Evolutionary conservation across 1,284 basidiomycete genomes (phyloP).

Genomic region (Ceratobasidium sp.): DNA sequence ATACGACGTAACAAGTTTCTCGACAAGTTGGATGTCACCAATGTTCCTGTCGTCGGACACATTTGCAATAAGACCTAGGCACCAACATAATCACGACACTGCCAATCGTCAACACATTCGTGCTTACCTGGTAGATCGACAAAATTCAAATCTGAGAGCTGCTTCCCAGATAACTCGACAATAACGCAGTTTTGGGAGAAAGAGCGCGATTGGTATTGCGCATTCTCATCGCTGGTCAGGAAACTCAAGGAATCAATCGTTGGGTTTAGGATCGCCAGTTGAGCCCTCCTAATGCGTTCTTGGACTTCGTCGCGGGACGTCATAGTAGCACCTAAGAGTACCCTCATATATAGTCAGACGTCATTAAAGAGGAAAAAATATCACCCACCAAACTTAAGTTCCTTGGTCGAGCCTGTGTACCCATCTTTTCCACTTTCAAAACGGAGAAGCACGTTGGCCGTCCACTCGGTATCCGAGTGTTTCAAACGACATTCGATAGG

Average conservation of each 20-base stretch:
- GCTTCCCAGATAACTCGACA: constrained; percentile 73
- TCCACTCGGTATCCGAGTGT: constrained; percentile 46
- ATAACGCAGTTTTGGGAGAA: constrained; percentile 76
- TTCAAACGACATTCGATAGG: constrained; percentile 50
- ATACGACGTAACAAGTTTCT: constrained; percentile 68
- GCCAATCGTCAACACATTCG: too few species aligned
- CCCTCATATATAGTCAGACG: constrained; percentile 33
- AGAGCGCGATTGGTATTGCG: constrained; percentile 53
- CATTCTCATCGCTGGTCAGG: constrained; percentile 57
- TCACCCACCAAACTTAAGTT: constrained; percentile 26
- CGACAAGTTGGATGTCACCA: constrained; percentile 73
- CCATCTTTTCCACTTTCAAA: constrained; percentile 53
- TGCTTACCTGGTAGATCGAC: constrained; percentile 72
- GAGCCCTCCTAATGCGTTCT: constrained; percentile 63
- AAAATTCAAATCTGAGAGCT: constrained; percentile 78
- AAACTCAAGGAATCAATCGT: constrained; percentile 57
- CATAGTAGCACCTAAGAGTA: constrained; percentile 49
- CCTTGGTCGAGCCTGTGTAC: constrained; percentile 27
- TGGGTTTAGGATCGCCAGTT: constrained; percentile 78
- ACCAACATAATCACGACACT: neutral
- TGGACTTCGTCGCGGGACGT: constrained; percentile 48
- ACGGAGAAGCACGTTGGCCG: constrained; percentile 51
- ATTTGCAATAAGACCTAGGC: constrained; percentile 72
- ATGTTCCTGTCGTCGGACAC: constrained; percentile 64
- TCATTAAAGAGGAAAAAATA: constrained; percentile 7